Evolutionary conservation across 805 yeast species (phyloP).

Genomic region (Nakazawaea pomicola): DNA sequence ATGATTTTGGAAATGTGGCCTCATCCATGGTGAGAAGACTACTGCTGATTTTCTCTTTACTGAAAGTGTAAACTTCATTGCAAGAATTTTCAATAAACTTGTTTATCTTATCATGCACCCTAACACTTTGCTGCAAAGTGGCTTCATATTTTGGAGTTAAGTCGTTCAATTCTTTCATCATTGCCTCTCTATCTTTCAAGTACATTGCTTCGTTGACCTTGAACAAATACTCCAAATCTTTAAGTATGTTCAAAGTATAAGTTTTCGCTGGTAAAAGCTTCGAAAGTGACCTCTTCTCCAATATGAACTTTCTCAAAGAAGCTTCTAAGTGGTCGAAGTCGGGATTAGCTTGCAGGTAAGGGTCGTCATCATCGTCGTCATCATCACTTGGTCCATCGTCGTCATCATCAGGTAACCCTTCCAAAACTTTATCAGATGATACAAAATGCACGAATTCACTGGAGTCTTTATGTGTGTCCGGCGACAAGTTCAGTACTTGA

Average conservation of each 20-base stretch:
- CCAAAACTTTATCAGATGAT: slow-evolving; percentile 46
- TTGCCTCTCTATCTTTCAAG: slow-evolving; percentile 38
- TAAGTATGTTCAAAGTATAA: slow-evolving; percentile 64
- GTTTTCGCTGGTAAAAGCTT: slow-evolving; percentile 91
- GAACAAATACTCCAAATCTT: slow-evolving; percentile 57
- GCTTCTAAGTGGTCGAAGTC: slow-evolving; percentile 83
- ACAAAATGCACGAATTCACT: slow-evolving; percentile 93
- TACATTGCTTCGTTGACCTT: slow-evolving; percentile 46
- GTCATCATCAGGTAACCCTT: slow-evolving; percentile 31
- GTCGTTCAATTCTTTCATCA: slow-evolving; percentile 39
- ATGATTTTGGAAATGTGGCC: slow-evolving; percentile 30
- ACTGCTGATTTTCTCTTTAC: slow-evolving; percentile 46
- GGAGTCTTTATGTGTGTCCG: slow-evolving; percentile 86
- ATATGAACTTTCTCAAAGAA: slow-evolving; percentile 75
- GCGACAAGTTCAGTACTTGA: slow-evolving; percentile 81
- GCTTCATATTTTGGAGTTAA: slow-evolving; percentile 57
- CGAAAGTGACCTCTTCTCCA: slow-evolving; percentile 85
- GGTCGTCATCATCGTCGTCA: slow-evolving; percentile 29
- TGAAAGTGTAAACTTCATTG: slow-evolving; percentile 52
- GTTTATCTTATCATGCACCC: slow-evolving; percentile 55
- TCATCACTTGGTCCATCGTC: slow-evolving; percentile 32
- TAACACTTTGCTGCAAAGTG: slow-evolving; percentile 45
- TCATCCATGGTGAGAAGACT: slow-evolving; percentile 42
- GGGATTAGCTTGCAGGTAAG: slow-evolving; percentile 32
- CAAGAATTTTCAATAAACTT: slow-evolving; percentile 57